phyloP scores from a whole-genome alignment of 1,284 basidiomycete species.

The Rhodotorula sp. region DNA sequence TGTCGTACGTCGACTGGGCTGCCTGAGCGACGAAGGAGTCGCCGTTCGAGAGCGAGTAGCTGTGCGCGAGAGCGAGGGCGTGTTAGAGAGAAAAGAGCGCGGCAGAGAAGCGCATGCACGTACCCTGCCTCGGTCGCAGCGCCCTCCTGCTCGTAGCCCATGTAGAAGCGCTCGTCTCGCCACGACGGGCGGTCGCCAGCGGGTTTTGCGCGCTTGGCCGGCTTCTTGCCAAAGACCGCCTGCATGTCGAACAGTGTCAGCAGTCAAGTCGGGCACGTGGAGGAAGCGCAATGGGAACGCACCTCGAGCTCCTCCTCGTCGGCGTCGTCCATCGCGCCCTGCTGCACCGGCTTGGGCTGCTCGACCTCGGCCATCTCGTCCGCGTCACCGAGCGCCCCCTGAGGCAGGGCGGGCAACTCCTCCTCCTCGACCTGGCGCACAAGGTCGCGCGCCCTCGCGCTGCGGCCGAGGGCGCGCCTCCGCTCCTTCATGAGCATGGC shows the following conservation, averaged over 20 bases:
- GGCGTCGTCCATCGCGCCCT: constrained; percentile 32
- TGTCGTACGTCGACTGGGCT: constrained; percentile 74
- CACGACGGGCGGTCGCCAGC: constrained; percentile 51
- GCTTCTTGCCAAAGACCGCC: constrained; percentile 71
- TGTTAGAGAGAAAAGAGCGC: neutral
- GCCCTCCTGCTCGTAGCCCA: constrained; percentile 85
- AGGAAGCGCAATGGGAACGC: constrained; percentile 41
- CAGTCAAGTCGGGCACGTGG: constrained; percentile 5
- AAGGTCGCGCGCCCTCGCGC: constrained; percentile 43
- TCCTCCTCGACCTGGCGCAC: constrained; percentile 52
- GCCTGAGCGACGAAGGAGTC: constrained; percentile 80
- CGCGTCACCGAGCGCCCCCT: constrained; percentile 16
- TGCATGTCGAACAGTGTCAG: constrained; percentile 48
- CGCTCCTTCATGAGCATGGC: constrained; percentile 84
- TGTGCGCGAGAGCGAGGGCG: constrained; percentile 47
- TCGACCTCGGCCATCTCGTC: constrained; percentile 48
- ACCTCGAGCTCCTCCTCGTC: constrained; percentile 60
- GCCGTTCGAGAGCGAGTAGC: constrained; percentile 82
- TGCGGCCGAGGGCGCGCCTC: constrained; percentile 65
- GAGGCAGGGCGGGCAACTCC: constrained; percentile 43
- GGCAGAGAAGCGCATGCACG: constrained; percentile 40
- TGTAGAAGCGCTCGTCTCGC: constrained; percentile 83
- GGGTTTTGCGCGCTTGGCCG: constrained; percentile 50
- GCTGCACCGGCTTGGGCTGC: constrained; percentile 25
- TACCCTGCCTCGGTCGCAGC: constrained; percentile 86